These are phyloP conservation scores for Thielaviopsis euricoi DNA, from an alignment of 2,329 filamentous ascomycete genomes.

Conservation along the genomic window DNA sequence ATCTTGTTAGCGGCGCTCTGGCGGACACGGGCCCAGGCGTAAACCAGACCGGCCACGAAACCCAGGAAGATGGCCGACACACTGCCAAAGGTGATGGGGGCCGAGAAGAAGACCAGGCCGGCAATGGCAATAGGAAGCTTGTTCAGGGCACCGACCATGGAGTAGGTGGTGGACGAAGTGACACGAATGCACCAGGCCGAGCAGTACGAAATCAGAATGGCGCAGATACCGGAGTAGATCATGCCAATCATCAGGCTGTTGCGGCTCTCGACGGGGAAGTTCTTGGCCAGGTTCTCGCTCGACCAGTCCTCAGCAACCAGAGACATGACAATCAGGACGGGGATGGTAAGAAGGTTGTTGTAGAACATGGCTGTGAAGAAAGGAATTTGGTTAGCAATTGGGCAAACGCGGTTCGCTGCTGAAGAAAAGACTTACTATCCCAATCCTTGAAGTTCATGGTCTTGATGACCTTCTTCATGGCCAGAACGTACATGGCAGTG, in stretches of 20 bases:
- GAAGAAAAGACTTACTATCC: constrained; percentile 57
- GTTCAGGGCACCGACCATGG: constrained; percentile 95
- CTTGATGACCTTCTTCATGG: constrained; percentile 98
- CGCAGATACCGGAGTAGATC: constrained; percentile 81
- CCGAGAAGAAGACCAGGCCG: constrained; percentile 88
- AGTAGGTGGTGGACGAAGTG: constrained; percentile 94
- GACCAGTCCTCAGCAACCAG: constrained; percentile 88
- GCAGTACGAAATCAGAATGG: constrained; percentile 98
- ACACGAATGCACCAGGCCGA: constrained; percentile 98
- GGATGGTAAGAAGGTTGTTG: constrained; percentile 95
- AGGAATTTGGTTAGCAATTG: constrained; percentile 17
- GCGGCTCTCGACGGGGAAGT: constrained; percentile 73
- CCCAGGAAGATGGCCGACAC: constrained; percentile 83
- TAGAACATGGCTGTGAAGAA: constrained; percentile 90
- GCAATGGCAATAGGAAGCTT: constrained; percentile 91
- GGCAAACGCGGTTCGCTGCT: not conserved
- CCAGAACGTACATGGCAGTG: constrained; percentile 73
- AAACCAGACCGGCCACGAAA: constrained; percentile 84
- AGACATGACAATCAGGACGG: constrained; percentile 69
- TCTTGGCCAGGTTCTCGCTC: constrained; percentile 59
- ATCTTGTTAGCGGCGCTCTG: constrained; percentile 53
- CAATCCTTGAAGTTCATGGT: constrained; percentile 99
- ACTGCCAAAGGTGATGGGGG: constrained; percentile 80
- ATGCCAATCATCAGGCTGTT: constrained; percentile 73
- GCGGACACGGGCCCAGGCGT: constrained; percentile 71